phyloP scores from a whole-genome alignment of 1,284 basidiomycete genomes.

The Waitea zeae region DNA sequence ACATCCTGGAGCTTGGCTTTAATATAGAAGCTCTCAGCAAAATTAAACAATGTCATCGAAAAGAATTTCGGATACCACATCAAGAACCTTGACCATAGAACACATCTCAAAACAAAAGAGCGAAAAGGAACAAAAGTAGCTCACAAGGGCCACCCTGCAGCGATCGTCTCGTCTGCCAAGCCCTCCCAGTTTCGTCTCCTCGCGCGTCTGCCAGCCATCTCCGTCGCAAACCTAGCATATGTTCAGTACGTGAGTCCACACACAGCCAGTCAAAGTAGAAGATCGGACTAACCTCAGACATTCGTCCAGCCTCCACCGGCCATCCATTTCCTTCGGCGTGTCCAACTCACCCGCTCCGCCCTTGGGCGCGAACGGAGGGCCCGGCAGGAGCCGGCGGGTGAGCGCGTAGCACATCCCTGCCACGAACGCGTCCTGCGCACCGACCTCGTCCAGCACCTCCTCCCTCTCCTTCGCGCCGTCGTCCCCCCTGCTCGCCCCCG shows the following conservation, averaged over 20 bases:
- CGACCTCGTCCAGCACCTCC: conserved; percentile 44
- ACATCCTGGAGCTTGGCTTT: too few species aligned
- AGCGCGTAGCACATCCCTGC: conserved; percentile 68
- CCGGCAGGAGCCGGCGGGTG: conserved; percentile 46
- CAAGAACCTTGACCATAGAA: too few species aligned
- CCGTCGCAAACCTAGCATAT: conserved; percentile 47
- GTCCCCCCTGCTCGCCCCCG: conserved; percentile 18
- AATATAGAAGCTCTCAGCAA: too few species aligned
- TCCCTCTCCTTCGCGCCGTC: conserved; percentile 19
- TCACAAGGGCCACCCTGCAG: conserved; percentile 60
- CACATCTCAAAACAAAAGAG: too few species aligned
- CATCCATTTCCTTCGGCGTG: too few species aligned
- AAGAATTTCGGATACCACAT: too few species aligned
- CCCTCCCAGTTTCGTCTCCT: conserved; percentile 40
- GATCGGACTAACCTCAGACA: conserved; percentile 39
- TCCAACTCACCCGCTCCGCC: conserved; percentile 20
- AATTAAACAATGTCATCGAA: too few species aligned
- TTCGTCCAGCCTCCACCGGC: conserved; percentile 57
- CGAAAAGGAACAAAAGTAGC: too few species aligned
- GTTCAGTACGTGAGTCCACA: conserved; percentile 1
- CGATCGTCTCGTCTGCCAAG: conserved; percentile 51
- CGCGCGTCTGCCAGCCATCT: conserved; percentile 55
- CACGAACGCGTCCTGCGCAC: conserved; percentile 63
- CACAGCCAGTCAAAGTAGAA: not conserved
- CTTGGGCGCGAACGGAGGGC: conserved; percentile 18